These are phyloP conservation scores for Grifola frondosa DNA, from an alignment of 1,284 basidiomycete species.

Conservation along the genomic window DNA sequence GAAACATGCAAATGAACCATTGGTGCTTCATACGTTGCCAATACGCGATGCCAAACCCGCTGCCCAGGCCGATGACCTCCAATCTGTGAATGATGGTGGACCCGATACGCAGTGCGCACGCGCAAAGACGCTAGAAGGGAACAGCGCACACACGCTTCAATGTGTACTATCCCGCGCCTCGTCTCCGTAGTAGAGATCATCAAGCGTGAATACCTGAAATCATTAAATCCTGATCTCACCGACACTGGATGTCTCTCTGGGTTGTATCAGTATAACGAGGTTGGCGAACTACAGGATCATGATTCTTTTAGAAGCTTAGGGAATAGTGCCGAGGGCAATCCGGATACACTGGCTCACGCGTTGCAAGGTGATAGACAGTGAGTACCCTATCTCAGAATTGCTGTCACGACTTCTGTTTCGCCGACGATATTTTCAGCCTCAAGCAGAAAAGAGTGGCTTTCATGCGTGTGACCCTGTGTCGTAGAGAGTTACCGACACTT, in stretches of 20 bases:
- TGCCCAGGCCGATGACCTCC: neutral
- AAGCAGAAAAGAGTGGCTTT: constrained; percentile 65
- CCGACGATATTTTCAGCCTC: constrained; percentile 39
- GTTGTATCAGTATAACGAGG: constrained; percentile 78
- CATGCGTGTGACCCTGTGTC: constrained; percentile 72
- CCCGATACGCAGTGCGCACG: neutral
- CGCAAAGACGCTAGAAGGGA: constrained; percentile 2
- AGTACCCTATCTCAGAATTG: constrained; percentile 27
- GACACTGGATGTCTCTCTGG: constrained; percentile 33
- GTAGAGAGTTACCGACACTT: constrained; percentile 43
- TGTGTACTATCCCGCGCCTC: constrained; percentile 58
- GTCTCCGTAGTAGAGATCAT: constrained; percentile 80
- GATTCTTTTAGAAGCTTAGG: constrained; percentile 16
- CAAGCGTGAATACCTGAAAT: constrained; percentile 72
- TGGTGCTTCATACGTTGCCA: constrained; percentile 69
- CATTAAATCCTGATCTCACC: constrained; percentile 39
- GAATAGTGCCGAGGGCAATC: constrained; percentile 32
- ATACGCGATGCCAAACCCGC: constrained; percentile 13
- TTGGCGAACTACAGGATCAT: constrained; percentile 54
- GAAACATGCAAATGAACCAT: constrained; percentile 52
- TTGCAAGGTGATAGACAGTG: constrained; percentile 58
- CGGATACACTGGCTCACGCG: constrained; percentile 34
- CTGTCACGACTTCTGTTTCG: neutral
- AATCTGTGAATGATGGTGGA: neutral
- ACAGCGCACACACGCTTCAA: constrained; percentile 29